Base-by-base conservation (phyloP, 2,329 filamentous ascomycete genomes). In the Epichloe sibirici region DNA sequence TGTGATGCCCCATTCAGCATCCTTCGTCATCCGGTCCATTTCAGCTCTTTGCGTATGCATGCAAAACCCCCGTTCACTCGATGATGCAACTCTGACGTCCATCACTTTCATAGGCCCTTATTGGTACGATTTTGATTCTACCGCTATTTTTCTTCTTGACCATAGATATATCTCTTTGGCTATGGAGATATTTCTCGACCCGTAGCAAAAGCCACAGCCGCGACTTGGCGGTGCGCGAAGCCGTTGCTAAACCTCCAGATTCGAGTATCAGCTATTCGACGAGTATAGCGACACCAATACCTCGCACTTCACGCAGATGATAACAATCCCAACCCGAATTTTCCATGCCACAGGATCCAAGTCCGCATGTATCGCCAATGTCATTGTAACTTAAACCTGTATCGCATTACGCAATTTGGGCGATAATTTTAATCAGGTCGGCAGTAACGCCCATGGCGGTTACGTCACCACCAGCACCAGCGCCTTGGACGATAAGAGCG, bases 361-460 rank as follows among this genome's bases (percentile, higher is more conserved):
- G 15, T 31, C 13, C 28, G 21, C 12, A 35, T 25, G 12, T 23
- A 35, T 44, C 38, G 23, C 46, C 46, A 34, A 21, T 13, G 44
- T 4, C 31, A 25, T 15, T n/a, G 34, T n/a, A 17, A 12, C 37
- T 11, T 3, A 12, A 23, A 40, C n/a, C 37, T 11, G 15, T 28
- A 12, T 35, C 25, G 28, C 28, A 38, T 65, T 65, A 71, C 53
- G 74, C 74, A 63, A 94, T 75, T 65, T 89, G 76, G 60, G 85
- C 77, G 55, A 96, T 64, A 39, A 94, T 88, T 76, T 95, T 96
- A 67, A 97, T 77, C 63, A 98, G 71, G 73, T 98, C 93, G 47
- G 82, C 83, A n/a, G 89, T 90, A 46, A 98, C 91, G 55, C 93
- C 93, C 91, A 97, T 97, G 31, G 93, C 93, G 37, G 93, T 98